A percentile compares a stretch with the other conserved stretches of the same genome.
Evolutionary conservation across 1,284 basidiomycete genomes (phyloP).

Genomic region (Volvariella volvacea): DNA sequence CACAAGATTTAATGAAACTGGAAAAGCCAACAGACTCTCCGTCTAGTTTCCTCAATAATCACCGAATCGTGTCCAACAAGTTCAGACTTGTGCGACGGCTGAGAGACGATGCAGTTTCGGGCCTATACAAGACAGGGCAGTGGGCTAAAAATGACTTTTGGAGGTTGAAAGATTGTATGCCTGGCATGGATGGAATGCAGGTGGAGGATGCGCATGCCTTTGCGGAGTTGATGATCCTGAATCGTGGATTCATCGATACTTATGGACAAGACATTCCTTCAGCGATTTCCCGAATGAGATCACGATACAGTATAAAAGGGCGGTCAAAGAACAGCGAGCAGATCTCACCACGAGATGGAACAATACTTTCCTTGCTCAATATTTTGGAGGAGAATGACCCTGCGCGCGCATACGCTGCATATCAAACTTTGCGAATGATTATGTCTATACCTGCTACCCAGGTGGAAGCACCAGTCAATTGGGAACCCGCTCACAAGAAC

Average conservation of each 20-base stretch:
- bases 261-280: slow-evolving; percentile 45
- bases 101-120: slow-evolving; percentile 33
- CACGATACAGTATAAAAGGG: background rate
- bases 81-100: slow-evolving; percentile 68
- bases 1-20: slow-evolving; percentile 33
- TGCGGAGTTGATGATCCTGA: slow-evolving; percentile 58
- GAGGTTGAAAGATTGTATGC: slow-evolving; percentile 74
- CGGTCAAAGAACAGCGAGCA: slow-evolving; percentile 8
- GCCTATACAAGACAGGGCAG: slow-evolving; percentile 29
- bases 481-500: slow-evolving; percentile 35
- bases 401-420: slow-evolving; percentile 48
- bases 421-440: slow-evolving; percentile 55
- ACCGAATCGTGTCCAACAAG: slow-evolving; percentile 57
- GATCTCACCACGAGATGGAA: slow-evolving; percentile 35
- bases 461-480: slow-evolving; percentile 22
- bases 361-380: slow-evolving; percentile 46
- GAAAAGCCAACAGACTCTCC: slow-evolving; percentile 40
- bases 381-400: slow-evolving; percentile 51
- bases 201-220: slow-evolving; percentile 70
- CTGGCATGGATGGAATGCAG: slow-evolving; percentile 40
- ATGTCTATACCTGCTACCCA: slow-evolving; percentile 37
- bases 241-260: slow-evolving; percentile 52
- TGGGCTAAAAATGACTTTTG: slow-evolving; percentile 70
- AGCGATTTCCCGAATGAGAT: slow-evolving; percentile 19
- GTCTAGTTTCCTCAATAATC: slow-evolving; percentile 48